Base-by-base conservation (phyloP, 2,329 filamentous ascomycete species). In the Alternaria longipes region DNA sequence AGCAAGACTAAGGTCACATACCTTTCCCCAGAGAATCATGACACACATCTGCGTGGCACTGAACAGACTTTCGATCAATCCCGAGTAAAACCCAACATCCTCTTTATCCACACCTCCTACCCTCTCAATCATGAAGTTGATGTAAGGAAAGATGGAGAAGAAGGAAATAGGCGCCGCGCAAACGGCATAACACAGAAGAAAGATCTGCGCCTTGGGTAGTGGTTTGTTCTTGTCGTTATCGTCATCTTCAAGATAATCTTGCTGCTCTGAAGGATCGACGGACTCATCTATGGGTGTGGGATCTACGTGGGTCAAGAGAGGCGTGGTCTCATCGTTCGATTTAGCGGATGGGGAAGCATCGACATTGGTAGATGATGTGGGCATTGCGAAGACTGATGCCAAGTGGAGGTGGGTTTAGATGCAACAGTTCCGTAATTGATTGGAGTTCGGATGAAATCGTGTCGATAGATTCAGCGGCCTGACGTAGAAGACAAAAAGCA, bases 21-120 rank as follows among this genome's bases (percentile, higher is more conserved):
- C 74, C 54, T 49, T 60, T 34, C 69, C 91, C 90, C 92, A 94
- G 64, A 84, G 80, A 26, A 94, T 85, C 87, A 94, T 92, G 59
- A 93, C 85, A n/a, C 86, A 57, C 84, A 92, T 92, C 77, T 94
- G 91, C 0, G 89, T 90, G 6, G 90, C 80, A 3, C 89, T 91
- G 79, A 94, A 94, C 30, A 93, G 79, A 0, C 84, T 85, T 71
- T 87, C 85, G 73, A 94, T 93, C 12, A 93, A 80, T 2, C 92
- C 92, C 59, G 84, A 87, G 81, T 93, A 94, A 80, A 94, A 94
- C 2, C 92, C 92, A 4, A 93, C 87, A 74, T 93, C 89, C n/a
- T 84, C 80, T 45, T 86, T 81, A 1, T 83, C 76, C 2, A 94
- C 78, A 11, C 82, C 71, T 9, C 90, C 91, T 60, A 89, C 90